A percentile compares a stretch with the other conserved stretches of the same genome.
Evolutionary conservation across 2,329 filamentous ascomycete genomes (phyloP).

Genomic region (Fusarium guadeloupense): DNA sequence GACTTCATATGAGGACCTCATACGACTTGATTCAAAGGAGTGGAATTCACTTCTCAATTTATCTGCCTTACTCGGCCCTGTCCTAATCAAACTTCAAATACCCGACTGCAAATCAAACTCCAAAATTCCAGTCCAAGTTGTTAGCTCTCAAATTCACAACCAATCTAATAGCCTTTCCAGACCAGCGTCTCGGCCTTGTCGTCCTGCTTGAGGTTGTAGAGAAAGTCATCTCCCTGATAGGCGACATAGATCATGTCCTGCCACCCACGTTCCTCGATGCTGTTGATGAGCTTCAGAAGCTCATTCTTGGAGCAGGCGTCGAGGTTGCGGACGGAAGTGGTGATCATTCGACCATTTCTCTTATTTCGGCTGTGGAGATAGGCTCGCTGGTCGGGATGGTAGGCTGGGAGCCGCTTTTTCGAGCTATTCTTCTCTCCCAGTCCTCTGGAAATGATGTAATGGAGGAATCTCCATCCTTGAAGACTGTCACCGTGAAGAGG

Average conservation of each 20-base stretch:
- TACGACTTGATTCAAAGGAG: background rate
- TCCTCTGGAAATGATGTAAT: constrained; percentile 15
- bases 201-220: constrained; percentile 12
- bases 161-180: background rate
- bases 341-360: background rate
- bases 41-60: background rate
- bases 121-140: background rate
- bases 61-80: background rate
- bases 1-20: background rate
- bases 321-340: constrained; percentile 1
- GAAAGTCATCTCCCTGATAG: constrained; percentile 15
- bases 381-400: constrained; percentile 14
- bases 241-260: constrained; percentile 42
- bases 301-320: constrained; percentile 21
- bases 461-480: constrained; percentile 24
- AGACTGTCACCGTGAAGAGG: background rate
- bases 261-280: constrained; percentile 33
- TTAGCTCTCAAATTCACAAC: background rate
- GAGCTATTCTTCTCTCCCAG: no score
- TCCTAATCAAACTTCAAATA: background rate
- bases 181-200: background rate
- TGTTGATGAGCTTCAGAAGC: constrained; percentile 21
- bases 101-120: no score
- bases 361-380: constrained; percentile 7
- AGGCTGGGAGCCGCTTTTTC: constrained; percentile 1